Evolutionary conservation across 2,329 filamentous ascomycete genomes (phyloP).

Genomic region (Aspergillus carbonarius): DNA sequence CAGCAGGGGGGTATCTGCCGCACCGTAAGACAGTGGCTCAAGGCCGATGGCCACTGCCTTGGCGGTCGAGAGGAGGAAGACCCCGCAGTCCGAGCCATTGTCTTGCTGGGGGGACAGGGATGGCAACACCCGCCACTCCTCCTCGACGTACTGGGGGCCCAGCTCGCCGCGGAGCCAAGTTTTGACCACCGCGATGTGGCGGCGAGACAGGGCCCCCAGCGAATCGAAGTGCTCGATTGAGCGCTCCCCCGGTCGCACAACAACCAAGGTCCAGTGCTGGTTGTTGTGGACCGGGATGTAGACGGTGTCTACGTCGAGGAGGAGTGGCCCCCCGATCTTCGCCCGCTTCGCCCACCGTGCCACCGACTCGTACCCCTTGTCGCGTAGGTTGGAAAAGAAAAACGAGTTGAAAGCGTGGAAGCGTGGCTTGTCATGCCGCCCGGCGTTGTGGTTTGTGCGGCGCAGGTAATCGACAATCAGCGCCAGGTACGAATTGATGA

Average conservation of each 20-base stretch:
- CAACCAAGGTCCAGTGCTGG: slow-evolving; percentile 50
- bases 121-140: slow-evolving; percentile 45
- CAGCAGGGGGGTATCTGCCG: slow-evolving; percentile 41
- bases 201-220: slow-evolving; percentile 33
- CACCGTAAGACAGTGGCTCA: slow-evolving; percentile 44
- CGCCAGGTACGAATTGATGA: slow-evolving; percentile 48
- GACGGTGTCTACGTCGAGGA: slow-evolving; percentile 48
- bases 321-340: slow-evolving; percentile 46
- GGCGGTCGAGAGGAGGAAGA: slow-evolving; percentile 50
- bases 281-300: slow-evolving; percentile 50
- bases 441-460: slow-evolving; percentile 32
- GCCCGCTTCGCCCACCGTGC: slow-evolving; percentile 43
- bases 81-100: slow-evolving; percentile 52
- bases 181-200: slow-evolving; percentile 39
- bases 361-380: slow-evolving; percentile 42
- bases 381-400: slow-evolving; percentile 45
- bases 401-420: slow-evolving; percentile 48
- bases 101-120: slow-evolving; percentile 45
- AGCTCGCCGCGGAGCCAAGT: slow-evolving; percentile 46
- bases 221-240: slow-evolving; percentile 52
- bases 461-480: slow-evolving; percentile 43
- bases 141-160: slow-evolving; percentile 38
- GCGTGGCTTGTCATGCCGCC: slow-evolving; percentile 36
- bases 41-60: slow-evolving; percentile 48
- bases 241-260: slow-evolving; percentile 43